These are phyloP conservation scores for Hsuehochloa calcarea DNA, from an alignment of 176 grass and related monocot species.

Conservation along the genomic window DNA sequence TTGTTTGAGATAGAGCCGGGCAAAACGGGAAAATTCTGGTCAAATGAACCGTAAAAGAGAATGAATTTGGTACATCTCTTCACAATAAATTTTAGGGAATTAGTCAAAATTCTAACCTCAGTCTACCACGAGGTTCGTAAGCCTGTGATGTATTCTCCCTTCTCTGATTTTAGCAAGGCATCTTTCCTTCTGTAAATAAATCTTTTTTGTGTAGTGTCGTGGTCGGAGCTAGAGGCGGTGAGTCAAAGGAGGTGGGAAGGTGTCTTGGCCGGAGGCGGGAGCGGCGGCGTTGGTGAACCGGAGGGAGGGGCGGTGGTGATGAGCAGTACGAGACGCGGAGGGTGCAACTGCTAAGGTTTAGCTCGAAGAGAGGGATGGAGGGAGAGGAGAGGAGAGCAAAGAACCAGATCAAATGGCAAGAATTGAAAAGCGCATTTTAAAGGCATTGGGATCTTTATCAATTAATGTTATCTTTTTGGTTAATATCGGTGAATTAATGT, in stretches of 20 bases:
- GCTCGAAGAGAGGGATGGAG: too few species aligned
- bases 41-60: background rate
- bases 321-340: background rate
- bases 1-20: background rate
- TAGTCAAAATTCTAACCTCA: background rate
- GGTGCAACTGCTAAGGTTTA: background rate
- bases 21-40: background rate
- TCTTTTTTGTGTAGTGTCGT: background rate
- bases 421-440: background rate
- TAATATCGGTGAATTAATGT: background rate
- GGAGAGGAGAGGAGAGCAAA: background rate
- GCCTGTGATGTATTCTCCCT: background rate
- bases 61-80: background rate
- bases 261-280: background rate
- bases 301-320: fast-evolving
- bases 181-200: background rate
- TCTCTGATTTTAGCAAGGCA: background rate
- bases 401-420: background rate
- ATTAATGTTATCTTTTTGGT: background rate
- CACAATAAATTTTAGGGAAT: background rate
- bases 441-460: background rate
- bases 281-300: too few species aligned
- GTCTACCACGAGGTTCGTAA: background rate
- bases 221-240: background rate
- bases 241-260: background rate